Base-by-base conservation (phyloP, 1,284 basidiomycete genomes). In the Cutaneotrichosporon cyanovorans region DNA sequence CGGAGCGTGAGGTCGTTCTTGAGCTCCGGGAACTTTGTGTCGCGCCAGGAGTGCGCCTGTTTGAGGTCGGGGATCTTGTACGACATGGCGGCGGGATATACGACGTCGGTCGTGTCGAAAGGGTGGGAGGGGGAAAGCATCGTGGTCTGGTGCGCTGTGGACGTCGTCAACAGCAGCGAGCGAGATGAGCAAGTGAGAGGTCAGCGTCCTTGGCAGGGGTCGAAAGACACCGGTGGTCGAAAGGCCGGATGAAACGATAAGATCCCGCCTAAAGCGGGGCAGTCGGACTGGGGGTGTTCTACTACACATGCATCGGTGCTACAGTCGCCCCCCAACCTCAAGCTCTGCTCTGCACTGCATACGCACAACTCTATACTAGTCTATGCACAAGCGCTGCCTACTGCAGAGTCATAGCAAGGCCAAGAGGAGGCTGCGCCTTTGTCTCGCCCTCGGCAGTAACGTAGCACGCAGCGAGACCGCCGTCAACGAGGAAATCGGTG, bases 401-500 rank as follows among this genome's bases (percentile, higher is more conserved):
- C 42, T 43, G 37, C 39, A 37, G 25, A 7, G 12, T 7, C 8
- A 12, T 12, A 28, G 25, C 25, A 28, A 56, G 51, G 37, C 59
- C 59, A 42, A 49, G 42, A 19, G 65, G 65, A 14, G 58, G 45
- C 9, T 58, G 45, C 33, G 60, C 35, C 32, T 44, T 40, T 5
- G 46, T 55, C 46, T 60, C 55, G 25, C 62, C 63, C 42, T 63
- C 60, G 43, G 65, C 47, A n/a, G 63, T 65, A 43, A 95, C 89
- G 69, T 95, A 95, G 62, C 87, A 89, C 6, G 82, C 83, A 41
- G 84, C 80, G 54, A 95, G 77, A 40, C 91, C 91, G 39, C 91
- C 91, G 61, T 95, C 91, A 42, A 96, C 90, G 64, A 83, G 81
- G 75, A 95, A 90, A 72, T 95, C 91, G 36, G 82, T 85, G 32